phyloP scores from a whole-genome alignment of 129 eudicot genomes.

The Logfia minima region DNA sequence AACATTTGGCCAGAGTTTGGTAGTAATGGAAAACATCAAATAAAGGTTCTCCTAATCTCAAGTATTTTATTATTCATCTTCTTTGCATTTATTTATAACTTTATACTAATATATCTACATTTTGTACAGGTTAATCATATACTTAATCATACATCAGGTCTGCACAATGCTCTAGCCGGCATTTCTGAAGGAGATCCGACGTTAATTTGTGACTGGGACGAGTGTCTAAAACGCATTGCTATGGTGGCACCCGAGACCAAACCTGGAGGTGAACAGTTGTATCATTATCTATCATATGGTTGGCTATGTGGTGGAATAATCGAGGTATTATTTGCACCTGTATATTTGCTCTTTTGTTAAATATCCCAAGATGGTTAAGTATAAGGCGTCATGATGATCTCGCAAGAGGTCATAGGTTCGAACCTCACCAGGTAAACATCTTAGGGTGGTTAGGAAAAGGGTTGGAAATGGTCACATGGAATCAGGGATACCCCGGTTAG shows the following conservation, averaged over 20 bases:
- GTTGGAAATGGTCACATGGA: too few species aligned
- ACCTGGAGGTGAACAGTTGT: constrained; percentile 64
- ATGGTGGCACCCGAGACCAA: constrained; percentile 53
- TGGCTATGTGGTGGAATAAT: constrained; percentile 88
- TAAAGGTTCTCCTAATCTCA: constrained; percentile 50
- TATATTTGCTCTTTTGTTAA: too few species aligned
- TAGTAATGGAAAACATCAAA: constrained; percentile 58
- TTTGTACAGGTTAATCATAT: constrained; percentile 37
- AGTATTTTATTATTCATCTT: neutral
- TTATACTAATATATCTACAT: neutral
- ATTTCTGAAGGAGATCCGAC: constrained; percentile 48
- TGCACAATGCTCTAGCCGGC: constrained; percentile 53
- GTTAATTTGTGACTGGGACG: constrained; percentile 58
- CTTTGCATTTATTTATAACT: too few species aligned
- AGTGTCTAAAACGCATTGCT: constrained; percentile 55
- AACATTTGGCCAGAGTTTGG: constrained; percentile 16
- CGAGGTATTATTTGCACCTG: constrained; percentile 43
- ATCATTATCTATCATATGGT: constrained; percentile 76
- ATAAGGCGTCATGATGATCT: too few species aligned
- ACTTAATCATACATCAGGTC: constrained; percentile 12
- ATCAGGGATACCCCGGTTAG: too few species aligned
- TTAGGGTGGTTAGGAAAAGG: too few species aligned
- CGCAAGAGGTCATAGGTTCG: too few species aligned
- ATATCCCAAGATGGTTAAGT: too few species aligned
- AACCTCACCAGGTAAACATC: too few species aligned